Base-by-base conservation (phyloP, 2,329 filamentous ascomycete species). In the Beauveria sp. region DNA sequence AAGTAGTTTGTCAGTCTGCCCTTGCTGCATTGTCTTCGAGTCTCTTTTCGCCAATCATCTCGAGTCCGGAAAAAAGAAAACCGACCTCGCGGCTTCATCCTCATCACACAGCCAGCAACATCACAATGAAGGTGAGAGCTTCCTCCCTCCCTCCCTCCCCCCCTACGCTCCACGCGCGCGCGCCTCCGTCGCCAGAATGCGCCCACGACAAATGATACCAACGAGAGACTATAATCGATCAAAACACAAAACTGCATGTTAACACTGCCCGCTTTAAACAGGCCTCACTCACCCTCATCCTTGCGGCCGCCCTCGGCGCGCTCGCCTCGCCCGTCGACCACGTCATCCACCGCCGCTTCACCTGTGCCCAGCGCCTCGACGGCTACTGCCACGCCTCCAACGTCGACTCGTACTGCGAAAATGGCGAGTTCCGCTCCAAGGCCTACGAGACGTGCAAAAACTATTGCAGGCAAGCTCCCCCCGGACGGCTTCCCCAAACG, bases 371-470 rank as follows among this genome's bases (percentile, higher is more conserved):
- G 1, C 59, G 61, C 3, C 59, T 66, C 22, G 46, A 66, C 20
- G 61, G 53, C 24, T 67, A 65, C 55, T 68, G 67, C 61, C 55
- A 60, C 41, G 66, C 66, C 12, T 62, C 62, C 57, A 68, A 68
- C 50, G 54, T 68, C 26, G 50, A 64, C 46, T 64, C 63, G 3
- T 53, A 58, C 6, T 68, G 67, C 61, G 24, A 26, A 3, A 48
- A 40, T 9, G 64, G 66, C 46, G 18, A 20, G 14, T 67, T 68
- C 46, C 28, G 18, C 6, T 63, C 64, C 24, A 51, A 61, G 12
- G 66, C 66, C 8, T 55, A 43, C 46, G 63, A 66, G 37, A 64
- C 61, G 14, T 68, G 67, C 51, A 8, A 37, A 9, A 8, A 9
- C 0, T 64, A 61, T 34, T 43, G 59, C 54, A 37, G 34, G 48